These are phyloP conservation scores for Kodamaea laetipori DNA, from an alignment of 805 yeast species.

Conservation along the genomic window DNA sequence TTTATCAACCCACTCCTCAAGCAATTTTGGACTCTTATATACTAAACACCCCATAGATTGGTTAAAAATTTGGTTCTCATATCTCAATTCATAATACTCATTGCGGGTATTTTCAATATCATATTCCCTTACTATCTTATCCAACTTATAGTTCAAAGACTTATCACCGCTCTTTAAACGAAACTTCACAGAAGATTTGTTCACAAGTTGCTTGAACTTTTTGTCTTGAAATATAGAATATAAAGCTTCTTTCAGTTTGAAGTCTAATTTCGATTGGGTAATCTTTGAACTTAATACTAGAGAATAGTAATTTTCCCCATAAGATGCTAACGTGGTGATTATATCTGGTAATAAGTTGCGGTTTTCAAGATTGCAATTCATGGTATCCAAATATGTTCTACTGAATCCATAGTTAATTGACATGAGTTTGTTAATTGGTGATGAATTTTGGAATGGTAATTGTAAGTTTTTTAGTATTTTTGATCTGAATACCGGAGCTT, in stretches of 20 bases:
- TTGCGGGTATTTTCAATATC: constrained; percentile 12
- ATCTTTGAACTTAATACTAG: constrained; percentile 12
- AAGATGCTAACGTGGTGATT: constrained; percentile 20
- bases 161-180: neutral
- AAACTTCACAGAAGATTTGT: constrained; percentile 11
- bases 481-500: too few species aligned
- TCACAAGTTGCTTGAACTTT: constrained; percentile 19
- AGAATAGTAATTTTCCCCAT: constrained; percentile 21
- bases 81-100: constrained; percentile 14
- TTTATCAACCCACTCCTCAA: constrained; percentile 19
- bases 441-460: neutral
- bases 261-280: constrained; percentile 6
- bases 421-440: constrained; percentile 8
- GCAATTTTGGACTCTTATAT: constrained; percentile 10
- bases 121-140: constrained; percentile 1
- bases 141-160: constrained; percentile 2
- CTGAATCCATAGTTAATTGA: constrained; percentile 18
- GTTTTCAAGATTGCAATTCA: constrained; percentile 9
- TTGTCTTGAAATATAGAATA: constrained; percentile 12
- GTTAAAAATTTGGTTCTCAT: constrained; percentile 20
- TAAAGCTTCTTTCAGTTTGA: neutral
- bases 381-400: constrained; percentile 15
- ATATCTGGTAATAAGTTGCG: constrained; percentile 17
- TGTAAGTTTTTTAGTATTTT: neutral
- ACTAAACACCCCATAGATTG: constrained; percentile 25